Percentiles rank a stretch among this genome's conserved stretches.
These are phyloP conservation scores for Wickerhamiella domercqiae DNA, from an alignment of 805 yeast species.

Conservation along the genomic window DNA sequence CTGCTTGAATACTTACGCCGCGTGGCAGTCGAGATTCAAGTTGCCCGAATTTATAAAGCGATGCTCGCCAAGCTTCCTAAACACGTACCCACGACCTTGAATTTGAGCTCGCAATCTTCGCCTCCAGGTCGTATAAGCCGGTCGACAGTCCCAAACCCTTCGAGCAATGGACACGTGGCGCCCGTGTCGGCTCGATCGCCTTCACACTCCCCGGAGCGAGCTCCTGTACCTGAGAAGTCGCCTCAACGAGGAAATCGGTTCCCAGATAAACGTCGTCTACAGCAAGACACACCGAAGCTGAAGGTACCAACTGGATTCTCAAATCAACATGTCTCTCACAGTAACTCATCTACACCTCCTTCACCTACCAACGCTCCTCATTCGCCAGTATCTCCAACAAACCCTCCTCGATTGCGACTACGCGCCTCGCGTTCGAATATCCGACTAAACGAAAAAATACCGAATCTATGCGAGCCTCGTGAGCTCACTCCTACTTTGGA, in stretches of 20 bases:
- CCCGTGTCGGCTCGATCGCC: not conserved
- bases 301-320: conserved; percentile 17
- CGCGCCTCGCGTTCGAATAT: conserved; percentile 5
- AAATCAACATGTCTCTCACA: conserved; percentile 1
- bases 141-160: conserved; percentile 5
- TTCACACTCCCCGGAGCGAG: not conserved
- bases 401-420: conserved; percentile 6
- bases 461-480: conserved; percentile 1
- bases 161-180: conserved; percentile 1
- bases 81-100: not conserved
- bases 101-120: conserved; percentile 1
- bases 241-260: conserved; percentile 1
- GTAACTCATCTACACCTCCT: not conserved
- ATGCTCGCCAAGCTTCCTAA: conserved; percentile 17
- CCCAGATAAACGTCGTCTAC: too few relatives aligned
- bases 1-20: conserved; percentile 34
- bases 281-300: conserved; percentile 11
- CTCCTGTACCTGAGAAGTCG: conserved; percentile 1
- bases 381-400: conserved; percentile 7
- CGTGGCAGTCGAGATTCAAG: conserved; percentile 48
- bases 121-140: not conserved
- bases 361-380: conserved; percentile 22
- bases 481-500: conserved; percentile 11
- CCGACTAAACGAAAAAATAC: conserved; percentile 7
- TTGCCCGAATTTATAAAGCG: conserved; percentile 47